Evolutionary conservation across 2,329 filamentous ascomycete species (phyloP).

Genomic region (Epichloe sylvatica): DNA sequence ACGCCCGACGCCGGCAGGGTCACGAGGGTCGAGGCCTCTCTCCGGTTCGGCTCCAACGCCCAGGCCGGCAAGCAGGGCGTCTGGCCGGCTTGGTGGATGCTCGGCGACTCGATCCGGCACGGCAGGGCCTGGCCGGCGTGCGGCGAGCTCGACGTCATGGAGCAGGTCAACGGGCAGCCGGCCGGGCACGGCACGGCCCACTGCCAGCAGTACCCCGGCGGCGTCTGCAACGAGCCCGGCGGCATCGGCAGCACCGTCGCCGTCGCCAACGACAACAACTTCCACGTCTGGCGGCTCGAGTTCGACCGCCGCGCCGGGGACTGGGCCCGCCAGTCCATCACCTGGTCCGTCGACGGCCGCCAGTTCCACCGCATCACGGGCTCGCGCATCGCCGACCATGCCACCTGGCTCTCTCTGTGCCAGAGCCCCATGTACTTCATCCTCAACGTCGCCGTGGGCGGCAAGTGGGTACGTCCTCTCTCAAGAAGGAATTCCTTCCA

Average conservation of each 20-base stretch:
- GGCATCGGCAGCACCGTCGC: constrained; percentile 24
- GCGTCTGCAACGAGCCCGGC: constrained; percentile 36
- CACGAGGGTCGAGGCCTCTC: constrained; percentile 30
- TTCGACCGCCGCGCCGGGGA: constrained; percentile 33
- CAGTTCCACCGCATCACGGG: constrained; percentile 32
- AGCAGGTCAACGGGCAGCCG: constrained; percentile 36
- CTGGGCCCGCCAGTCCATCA: constrained; percentile 35
- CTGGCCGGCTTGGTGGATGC: constrained; percentile 46
- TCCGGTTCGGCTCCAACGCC: constrained; percentile 32
- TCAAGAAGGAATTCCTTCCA: background rate
- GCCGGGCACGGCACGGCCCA: constrained; percentile 37
- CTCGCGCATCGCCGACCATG: constrained; percentile 27
- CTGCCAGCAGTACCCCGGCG: constrained; percentile 31
- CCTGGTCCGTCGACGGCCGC: constrained; percentile 34
- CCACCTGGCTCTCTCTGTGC: constrained; percentile 35
- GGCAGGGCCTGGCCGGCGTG: constrained; percentile 37
- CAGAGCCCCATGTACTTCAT: constrained; percentile 38
- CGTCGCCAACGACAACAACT: constrained; percentile 26
- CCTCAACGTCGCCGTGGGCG: constrained; percentile 42
- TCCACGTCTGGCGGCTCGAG: constrained; percentile 36
- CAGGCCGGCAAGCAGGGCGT: constrained; percentile 35
- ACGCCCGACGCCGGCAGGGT: constrained; percentile 31
- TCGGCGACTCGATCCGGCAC: constrained; percentile 34
- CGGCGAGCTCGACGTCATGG: constrained; percentile 45
- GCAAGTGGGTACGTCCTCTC: constrained; percentile 31